Base-by-base conservation (phyloP, 1,284 basidiomycete genomes). In the Sanghuangporus baumii region DNA sequence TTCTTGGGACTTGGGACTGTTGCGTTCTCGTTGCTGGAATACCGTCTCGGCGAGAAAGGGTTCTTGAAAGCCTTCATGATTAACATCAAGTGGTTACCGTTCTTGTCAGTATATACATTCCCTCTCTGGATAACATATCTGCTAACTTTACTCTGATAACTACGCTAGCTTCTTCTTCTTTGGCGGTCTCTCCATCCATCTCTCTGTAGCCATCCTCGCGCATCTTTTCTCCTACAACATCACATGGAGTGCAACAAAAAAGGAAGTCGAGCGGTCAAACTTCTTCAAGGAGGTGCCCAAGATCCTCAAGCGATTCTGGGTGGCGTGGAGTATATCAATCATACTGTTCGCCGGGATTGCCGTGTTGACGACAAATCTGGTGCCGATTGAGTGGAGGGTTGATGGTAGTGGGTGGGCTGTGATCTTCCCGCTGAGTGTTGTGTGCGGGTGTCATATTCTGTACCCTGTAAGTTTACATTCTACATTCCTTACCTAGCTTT, bases 251-350 rank as follows among this genome's bases (percentile, higher is more conserved):
- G 88, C 88, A 23, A 90, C 88, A 2, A 86, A 83, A 72, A 91
- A 91, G 78, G 90, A 92, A 71, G 88, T 90, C 59, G 86, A 91
- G 73, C 80, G 84, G 58, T 89, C 86, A 16, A 93, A 93, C 73
- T 94, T 94, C 78, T 94, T 91, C 84, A 83, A 88, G 58, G 93
- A 95, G 73, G 86, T 93, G 9, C 93, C 93, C 0, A 83, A 81
- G 65, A 94, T 94, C 72, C 76, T 87, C 71, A 85, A 86, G 67
- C 83, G 89, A 14, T 91, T 91, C 75, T 85, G 88, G 74, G 69
- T 85, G 26, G 78, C 86, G 48, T 77, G 94, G 63, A 63, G 83
- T 26, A 65, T 91, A 48, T 85, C 78, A 59, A 68, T 81, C 55
- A 26, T 81, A 36, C 65, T 77, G 34, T 73, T 85, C 51, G 79